A percentile compares a stretch with the other conserved stretches of the same genome.
phyloP scores from a whole-genome alignment of 208 protist species.

The Leishmania tarentolae region DNA sequence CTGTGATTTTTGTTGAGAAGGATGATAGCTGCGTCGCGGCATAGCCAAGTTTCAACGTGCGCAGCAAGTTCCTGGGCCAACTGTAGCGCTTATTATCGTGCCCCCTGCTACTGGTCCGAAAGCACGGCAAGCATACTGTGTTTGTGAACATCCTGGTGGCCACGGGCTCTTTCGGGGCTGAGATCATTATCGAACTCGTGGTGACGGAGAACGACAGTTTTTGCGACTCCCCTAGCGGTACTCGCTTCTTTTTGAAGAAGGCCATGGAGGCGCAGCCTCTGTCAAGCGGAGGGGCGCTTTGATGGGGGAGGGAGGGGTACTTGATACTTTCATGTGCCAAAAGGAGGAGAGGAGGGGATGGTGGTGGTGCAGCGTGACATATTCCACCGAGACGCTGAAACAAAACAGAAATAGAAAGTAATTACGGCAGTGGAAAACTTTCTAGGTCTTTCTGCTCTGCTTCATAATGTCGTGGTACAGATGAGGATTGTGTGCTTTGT shows the following conservation, averaged over 20 bases:
- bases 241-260: constrained; percentile 38
- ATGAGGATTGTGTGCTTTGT: neutral
- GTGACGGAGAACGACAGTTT: constrained; percentile 42
- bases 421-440: neutral
- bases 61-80: constrained; percentile 42
- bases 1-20: constrained; percentile 62
- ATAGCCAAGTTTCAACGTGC: constrained; percentile 39
- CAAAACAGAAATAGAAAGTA: neutral
- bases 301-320: too few relatives aligned
- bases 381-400: neutral
- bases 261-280: constrained; percentile 33
- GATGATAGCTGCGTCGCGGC: constrained; percentile 52
- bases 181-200: constrained; percentile 45
- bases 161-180: constrained; percentile 36
- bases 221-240: constrained; percentile 40
- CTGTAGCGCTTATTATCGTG: constrained; percentile 48
- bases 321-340: neutral
- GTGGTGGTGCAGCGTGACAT: too few relatives aligned
- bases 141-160: constrained; percentile 50
- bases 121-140: constrained; percentile 47
- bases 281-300: neutral
- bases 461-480: neutral
- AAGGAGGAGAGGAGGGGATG: neutral
- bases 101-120: constrained; percentile 44
- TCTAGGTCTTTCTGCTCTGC: neutral